phyloP scores from a whole-genome alignment of 2,329 filamentous ascomycete species.

The Ceratocystis albifundus region DNA sequence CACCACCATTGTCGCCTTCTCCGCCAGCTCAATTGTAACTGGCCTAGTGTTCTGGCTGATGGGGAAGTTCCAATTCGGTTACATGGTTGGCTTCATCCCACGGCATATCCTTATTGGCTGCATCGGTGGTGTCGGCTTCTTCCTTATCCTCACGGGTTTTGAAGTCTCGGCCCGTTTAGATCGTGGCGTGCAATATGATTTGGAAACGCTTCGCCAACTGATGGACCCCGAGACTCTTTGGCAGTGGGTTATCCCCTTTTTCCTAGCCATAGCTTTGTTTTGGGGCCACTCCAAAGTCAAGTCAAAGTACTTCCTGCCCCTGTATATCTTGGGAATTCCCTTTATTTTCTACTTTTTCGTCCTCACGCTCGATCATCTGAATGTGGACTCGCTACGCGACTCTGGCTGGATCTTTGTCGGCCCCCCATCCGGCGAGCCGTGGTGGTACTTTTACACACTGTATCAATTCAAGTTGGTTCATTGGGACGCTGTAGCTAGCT shows the following conservation, averaged over 20 bases:
- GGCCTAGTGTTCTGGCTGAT: constrained; percentile 86
- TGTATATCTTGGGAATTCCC: constrained; percentile 72
- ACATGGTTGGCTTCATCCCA: constrained; percentile 92
- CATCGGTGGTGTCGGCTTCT: constrained; percentile 94
- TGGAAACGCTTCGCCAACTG: constrained; percentile 63
- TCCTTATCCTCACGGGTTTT: constrained; percentile 79
- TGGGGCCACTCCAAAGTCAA: constrained; percentile 63
- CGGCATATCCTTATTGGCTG: constrained; percentile 93
- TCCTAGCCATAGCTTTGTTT: constrained; percentile 64
- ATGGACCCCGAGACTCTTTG: constrained; percentile 61
- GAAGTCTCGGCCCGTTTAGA: constrained; percentile 86
- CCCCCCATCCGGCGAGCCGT: constrained; percentile 73
- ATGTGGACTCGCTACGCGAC: constrained; percentile 54
- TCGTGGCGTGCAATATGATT: constrained; percentile 70
- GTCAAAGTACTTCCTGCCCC: constrained; percentile 74
- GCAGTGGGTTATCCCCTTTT: constrained; percentile 73
- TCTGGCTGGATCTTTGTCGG: constrained; percentile 86
- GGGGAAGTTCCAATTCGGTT: constrained; percentile 76
- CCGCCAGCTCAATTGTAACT: constrained; percentile 80
- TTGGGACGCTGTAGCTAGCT: constrained; percentile 72
- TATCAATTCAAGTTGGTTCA: constrained; percentile 76
- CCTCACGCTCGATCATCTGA: constrained; percentile 53
- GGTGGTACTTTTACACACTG: constrained; percentile 95
- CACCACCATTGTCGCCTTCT: constrained; percentile 86
- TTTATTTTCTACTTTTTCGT: constrained; percentile 69